Conservation (phyloP, 2,329 filamentous ascomycete species). For the Helicocarpus griseus region DNA sequence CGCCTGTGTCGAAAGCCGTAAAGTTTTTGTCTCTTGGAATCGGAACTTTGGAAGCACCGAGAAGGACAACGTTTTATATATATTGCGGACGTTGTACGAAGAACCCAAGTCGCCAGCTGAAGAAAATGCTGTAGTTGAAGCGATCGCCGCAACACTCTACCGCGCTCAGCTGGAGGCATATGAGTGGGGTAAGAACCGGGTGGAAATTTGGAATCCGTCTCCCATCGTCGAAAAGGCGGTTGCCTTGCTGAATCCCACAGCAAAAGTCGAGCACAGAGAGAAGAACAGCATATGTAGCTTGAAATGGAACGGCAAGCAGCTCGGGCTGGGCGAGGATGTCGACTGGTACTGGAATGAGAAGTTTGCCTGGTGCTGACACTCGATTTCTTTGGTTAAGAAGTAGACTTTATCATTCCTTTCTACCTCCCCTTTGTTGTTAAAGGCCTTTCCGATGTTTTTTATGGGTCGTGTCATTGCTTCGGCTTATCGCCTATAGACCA, state of each 20-base stretch:
- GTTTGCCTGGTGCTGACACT: conserved; percentile 38
- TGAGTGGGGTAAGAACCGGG: conserved; percentile 58
- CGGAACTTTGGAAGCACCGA: conserved; percentile 29
- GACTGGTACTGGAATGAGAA: conserved; percentile 42
- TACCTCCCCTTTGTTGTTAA: neutral
- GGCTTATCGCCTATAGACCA: neutral
- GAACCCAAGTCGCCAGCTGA: conserved; percentile 31
- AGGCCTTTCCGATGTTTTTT: conserved; percentile 4
- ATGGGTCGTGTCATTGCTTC: neutral
- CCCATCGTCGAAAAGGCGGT: conserved; percentile 40
- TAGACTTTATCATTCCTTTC: neutral
- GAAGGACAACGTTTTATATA: conserved; percentile 31
- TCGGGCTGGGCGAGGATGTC: conserved; percentile 28
- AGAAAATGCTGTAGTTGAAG: conserved; percentile 41
- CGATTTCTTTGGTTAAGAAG: neutral
- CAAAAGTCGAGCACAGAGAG: conserved; percentile 35
- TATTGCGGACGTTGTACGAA: conserved; percentile 34
- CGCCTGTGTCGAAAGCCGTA: conserved; percentile 47
- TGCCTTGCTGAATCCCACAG: conserved; percentile 26
- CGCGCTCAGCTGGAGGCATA: conserved; percentile 61
- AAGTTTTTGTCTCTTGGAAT: conserved; percentile 33
- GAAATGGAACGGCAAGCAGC: conserved; percentile 35
- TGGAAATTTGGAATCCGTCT: conserved; percentile 78
- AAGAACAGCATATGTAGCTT: conserved; percentile 38
- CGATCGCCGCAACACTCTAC: conserved; percentile 54